These are phyloP conservation scores for Tetrahymena borealis DNA, from an alignment of 73 alveolate species.

Conservation along the genomic window DNA sequence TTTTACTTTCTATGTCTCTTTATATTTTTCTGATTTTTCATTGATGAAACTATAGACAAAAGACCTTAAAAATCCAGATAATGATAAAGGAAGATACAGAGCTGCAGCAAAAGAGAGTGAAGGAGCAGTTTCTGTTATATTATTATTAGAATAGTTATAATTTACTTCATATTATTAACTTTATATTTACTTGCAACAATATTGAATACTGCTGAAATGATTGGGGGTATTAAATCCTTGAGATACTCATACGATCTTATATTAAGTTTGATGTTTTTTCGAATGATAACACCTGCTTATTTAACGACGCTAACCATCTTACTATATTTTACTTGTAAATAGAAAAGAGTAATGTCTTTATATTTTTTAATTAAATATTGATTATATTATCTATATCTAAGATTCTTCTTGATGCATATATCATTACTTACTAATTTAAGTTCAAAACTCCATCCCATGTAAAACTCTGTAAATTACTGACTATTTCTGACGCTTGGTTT, in stretches of 20 bases:
- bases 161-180: neutral
- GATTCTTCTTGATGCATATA: too few relatives aligned
- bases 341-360: neutral
- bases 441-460: too few relatives aligned
- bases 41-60: slow-evolving; percentile 5
- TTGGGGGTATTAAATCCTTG: neutral
- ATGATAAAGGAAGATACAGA: neutral
- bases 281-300: neutral
- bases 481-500: too few relatives aligned
- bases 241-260: neutral
- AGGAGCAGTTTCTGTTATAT: neutral
- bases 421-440: too few relatives aligned
- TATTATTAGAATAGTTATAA: neutral
- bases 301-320: neutral
- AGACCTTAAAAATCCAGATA: slow-evolving; percentile 13
- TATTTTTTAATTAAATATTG: too few relatives aligned
- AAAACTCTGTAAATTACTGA: too few relatives aligned
- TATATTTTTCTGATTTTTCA: slow-evolving; percentile 24
- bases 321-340: neutral
- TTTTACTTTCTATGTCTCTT: slow-evolving; percentile 8
- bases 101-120: neutral
- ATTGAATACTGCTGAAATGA: neutral
- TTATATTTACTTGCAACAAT: neutral
- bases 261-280: neutral
- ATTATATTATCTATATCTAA: too few relatives aligned